Evolutionary conservation across 2,329 filamentous ascomycete genomes (phyloP), one percentile per base, ranked within the genome.

Genomic region (Talaromyces pinophilus): DNA sequence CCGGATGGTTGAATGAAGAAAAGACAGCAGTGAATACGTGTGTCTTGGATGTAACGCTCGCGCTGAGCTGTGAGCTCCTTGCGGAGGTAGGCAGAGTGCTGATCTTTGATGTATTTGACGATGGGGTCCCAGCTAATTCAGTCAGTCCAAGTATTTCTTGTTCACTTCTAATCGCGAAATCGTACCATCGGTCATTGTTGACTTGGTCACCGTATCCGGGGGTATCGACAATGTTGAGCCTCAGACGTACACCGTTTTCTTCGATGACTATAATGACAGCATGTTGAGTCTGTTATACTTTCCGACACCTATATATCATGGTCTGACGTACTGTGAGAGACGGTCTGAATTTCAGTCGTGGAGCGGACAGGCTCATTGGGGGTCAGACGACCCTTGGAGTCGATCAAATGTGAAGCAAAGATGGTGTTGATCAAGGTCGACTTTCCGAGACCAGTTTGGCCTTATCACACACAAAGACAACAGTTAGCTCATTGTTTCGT

Each of bases 71-170:
- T 98, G 77, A 99, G 92, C 83, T 99, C 95, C 87, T 99, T 99
- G 82, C 95, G 92, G 74, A 99, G 89, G 85, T 98, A 99, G 76
- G 95, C 94, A 63, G 93, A 97, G 86, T 99, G 95, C 86, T 99
- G 95, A 83, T 99, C 95, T 87, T 99, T 99, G 87, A 99, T 99
- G 84, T 99, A 99, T 86, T 99, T 99, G 86, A 99, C 94, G 80
- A 99, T 99, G 70, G 95, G 95, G 79, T 99, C 95, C 95, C 95
- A 99, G 89, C 83, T 85, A 70, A 19, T 5, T 59, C 22, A 46
- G 57, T 60, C 35, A 60, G 57, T 30, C 10, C 8, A 40, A 28
- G 6, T 19, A 15, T 19, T 13, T 38, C 19, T 17, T 44, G 6
- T 35, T 19, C 11, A 22, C 11, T 19, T 59, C 35, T 11, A 33